These are phyloP conservation scores for Yueomyces sinensis DNA, from an alignment of 805 yeast species.

Conservation along the genomic window DNA sequence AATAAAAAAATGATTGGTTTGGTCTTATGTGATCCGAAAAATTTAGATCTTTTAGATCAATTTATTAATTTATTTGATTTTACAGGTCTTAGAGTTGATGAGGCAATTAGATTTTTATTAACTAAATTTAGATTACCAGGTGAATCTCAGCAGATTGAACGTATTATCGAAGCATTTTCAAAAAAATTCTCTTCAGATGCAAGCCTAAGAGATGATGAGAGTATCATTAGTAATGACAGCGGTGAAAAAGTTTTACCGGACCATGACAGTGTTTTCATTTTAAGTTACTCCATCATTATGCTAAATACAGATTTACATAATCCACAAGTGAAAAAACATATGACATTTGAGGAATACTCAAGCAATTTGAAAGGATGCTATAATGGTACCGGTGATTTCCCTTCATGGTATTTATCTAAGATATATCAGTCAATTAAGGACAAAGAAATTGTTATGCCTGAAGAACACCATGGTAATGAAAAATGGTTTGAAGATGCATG, in stretches of 20 bases:
- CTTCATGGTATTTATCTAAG: conserved; percentile 69
- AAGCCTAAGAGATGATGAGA: conserved; percentile 13
- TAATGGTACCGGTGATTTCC: conserved; percentile 56
- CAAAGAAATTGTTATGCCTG: conserved; percentile 93
- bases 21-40: conserved; percentile 63
- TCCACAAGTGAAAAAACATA: conserved; percentile 83
- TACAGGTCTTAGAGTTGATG: conserved; percentile 72
- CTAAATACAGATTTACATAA: conserved; percentile 88
- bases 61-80: conserved; percentile 70
- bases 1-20: conserved; percentile 86
- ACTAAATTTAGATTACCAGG: conserved; percentile 89
- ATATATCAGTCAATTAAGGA: conserved; percentile 72
- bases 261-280: conserved; percentile 75
- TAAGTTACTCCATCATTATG: conserved; percentile 87
- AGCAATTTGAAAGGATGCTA: conserved; percentile 71
- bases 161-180: conserved; percentile 79
- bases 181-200: conserved; percentile 64
- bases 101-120: conserved; percentile 72
- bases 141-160: conserved; percentile 92
- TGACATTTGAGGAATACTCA: conserved; percentile 76
- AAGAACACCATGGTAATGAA: conserved; percentile 87
- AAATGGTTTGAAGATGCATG: conserved; percentile 86
- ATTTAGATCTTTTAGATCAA: conserved; percentile 40
- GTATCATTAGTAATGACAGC: conserved; percentile 6
- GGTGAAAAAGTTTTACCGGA: conserved; percentile 49